A percentile compares a stretch with the other conserved stretches of the same genome.
These are phyloP conservation scores for Lunasporangiospora selenospora DNA, from an alignment of 192 early-diverging fungal genomes.

Conservation along the genomic window DNA sequence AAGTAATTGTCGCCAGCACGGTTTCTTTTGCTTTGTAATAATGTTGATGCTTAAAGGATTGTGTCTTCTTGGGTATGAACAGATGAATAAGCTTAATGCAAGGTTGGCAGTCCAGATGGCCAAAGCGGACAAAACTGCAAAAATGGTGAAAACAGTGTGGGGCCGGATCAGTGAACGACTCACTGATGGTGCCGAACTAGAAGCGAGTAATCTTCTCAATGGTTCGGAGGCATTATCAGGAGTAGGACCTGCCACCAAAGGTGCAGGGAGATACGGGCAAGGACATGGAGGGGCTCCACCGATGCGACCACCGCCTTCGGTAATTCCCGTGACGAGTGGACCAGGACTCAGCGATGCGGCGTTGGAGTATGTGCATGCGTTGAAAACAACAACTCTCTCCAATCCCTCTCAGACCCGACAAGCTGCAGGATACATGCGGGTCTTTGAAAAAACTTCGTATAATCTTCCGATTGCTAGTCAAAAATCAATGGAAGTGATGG, in stretches of 20 bases:
- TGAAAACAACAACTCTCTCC: background rate
- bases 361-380: background rate
- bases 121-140: background rate
- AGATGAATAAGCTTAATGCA: conserved; percentile 5
- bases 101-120: background rate
- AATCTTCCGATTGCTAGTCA: background rate
- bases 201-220: too few relatives aligned
- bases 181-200: too few relatives aligned
- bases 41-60: background rate
- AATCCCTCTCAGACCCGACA: too few relatives aligned
- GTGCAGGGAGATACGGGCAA: too few relatives aligned
- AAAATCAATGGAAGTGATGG: background rate
- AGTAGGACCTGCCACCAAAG: too few relatives aligned
- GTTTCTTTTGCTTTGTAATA: too few relatives aligned
- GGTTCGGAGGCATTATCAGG: too few relatives aligned
- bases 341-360: background rate
- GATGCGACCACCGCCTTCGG: background rate
- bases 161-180: too few relatives aligned
- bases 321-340: background rate
- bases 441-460: background rate
- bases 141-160: background rate
- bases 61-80: background rate
- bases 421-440: conserved; percentile 7
- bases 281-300: too few relatives aligned
- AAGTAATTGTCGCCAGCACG: too few relatives aligned